Conservation (phyloP, 2,329 filamentous ascomycete species). For the Fusarium domesticum region DNA sequence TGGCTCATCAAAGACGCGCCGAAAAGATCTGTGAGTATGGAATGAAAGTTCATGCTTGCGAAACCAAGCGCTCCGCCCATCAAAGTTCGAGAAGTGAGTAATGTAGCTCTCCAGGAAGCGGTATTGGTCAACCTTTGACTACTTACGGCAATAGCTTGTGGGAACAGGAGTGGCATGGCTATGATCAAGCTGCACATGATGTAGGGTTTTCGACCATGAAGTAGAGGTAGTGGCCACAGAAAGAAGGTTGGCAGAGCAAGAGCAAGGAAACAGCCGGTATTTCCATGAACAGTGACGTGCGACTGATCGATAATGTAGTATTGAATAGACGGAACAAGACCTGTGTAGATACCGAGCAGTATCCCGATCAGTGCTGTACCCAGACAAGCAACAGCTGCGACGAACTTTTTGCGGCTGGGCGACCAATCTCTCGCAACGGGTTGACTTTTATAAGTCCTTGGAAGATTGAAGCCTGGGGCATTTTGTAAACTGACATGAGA, state of each 20-base stretch:
- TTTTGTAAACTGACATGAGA: constrained; percentile 55
- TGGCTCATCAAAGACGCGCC: constrained; percentile 71
- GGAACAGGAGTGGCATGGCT: constrained; percentile 70
- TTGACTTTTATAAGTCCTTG: constrained; percentile 55
- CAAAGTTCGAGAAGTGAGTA: constrained; percentile 61
- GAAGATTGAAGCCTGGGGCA: constrained; percentile 49
- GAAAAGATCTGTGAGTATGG: constrained; percentile 70
- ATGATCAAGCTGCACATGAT: constrained; percentile 66
- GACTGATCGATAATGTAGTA: constrained; percentile 69
- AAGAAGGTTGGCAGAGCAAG: constrained; percentile 68
- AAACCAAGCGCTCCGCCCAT: constrained; percentile 71
- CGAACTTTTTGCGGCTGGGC: constrained; percentile 62
- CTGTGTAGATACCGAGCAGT: constrained; percentile 72
- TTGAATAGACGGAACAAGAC: constrained; percentile 74
- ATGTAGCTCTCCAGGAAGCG: constrained; percentile 53
- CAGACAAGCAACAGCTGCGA: constrained; percentile 66
- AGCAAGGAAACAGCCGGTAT: constrained; percentile 69
- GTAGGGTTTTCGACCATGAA: constrained; percentile 76
- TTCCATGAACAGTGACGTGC: constrained; percentile 68
- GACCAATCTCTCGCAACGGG: constrained; percentile 73
- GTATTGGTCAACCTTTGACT: constrained; percentile 54
- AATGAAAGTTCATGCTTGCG: constrained; percentile 73
- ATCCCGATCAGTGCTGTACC: constrained; percentile 71
- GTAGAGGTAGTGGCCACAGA: constrained; percentile 69
- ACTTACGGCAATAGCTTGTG: constrained; percentile 67